Evolutionary conservation across 441 rosid genomes (phyloP), one percentile per base, ranked within the genome.

Genomic region (Eutrema salsugineum): DNA sequence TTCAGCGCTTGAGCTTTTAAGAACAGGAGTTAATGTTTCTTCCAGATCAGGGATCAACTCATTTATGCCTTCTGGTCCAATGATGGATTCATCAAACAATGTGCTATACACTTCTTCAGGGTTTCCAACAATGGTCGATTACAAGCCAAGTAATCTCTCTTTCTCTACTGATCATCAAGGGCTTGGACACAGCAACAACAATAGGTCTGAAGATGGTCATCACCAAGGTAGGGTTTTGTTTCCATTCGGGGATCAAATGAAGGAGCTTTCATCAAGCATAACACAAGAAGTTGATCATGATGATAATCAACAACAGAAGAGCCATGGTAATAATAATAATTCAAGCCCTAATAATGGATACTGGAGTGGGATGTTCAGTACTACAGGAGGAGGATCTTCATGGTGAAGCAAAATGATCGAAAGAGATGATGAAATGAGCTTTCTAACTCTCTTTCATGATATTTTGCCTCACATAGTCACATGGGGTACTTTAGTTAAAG

Each of bases 331-430:
- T 56, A 63, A 62, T 67, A 69, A 69, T 55, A 64, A 76, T 43
- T 14, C 80, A 79, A 84, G 77, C 54, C 68, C 76, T 80, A 66
- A 84, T 78, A 68, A 84, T 79, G 91, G 89, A 53, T 88, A 83
- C 63, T 91, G 97, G 97, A 91, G 80, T 78, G 97, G 93, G 46
- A 81, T 86, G 88, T 84, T 91, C 69, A 70, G 68, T 59, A 58
- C 57, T 50, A 71, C 80, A 33, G 85, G 92, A 39, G 87, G 88
- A 65, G 91, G 94, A 85, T 77, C 80, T 59, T 77, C 94, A 53
- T 91, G 97, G 97, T 88, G 80, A 84, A 66, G 66, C 73, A 68
- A 77, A 63, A 46, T 50, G 48, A 62, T 64, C 59, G 71, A 70
- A 70, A 50, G 68, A 59, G 62, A 69, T 38, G 27, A 63, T 30